Percentiles rank a stretch among this genome's conserved stretches.
phyloP scores from a whole-genome alignment of 1,139 yeast genomes.

The Suhomyces terraborum region DNA sequence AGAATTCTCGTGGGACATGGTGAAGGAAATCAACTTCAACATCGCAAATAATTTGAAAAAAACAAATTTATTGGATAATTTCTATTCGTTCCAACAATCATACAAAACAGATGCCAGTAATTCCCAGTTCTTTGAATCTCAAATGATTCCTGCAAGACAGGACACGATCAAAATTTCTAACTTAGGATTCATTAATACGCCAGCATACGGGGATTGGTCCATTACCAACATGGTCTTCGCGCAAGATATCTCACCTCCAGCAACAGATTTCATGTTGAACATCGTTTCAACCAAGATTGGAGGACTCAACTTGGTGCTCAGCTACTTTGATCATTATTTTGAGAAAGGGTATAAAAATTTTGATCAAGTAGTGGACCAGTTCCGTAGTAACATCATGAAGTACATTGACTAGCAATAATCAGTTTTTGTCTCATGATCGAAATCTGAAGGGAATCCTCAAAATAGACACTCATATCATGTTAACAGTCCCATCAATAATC shows the following conservation, averaged over 20 bases:
- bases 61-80: conserved; percentile 27
- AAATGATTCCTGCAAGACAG: conserved; percentile 31
- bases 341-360: conserved; percentile 29
- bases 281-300: conserved; percentile 36
- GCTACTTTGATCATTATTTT: conserved; percentile 27
- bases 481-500: no score
- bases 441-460: no score
- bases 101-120: conserved; percentile 24
- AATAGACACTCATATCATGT: no score
- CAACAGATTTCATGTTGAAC: conserved; percentile 40
- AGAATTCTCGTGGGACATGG: conserved; percentile 41
- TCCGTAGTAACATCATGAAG: conserved; percentile 10
- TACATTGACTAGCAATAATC: background rate
- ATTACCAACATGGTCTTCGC: conserved; percentile 38
- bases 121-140: conserved; percentile 24
- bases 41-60: conserved; percentile 26
- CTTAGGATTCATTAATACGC: conserved; percentile 33
- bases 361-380: conserved; percentile 24
- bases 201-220: conserved; percentile 22
- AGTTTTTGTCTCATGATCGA: no score
- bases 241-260: conserved; percentile 41
- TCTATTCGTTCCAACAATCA: conserved; percentile 24
- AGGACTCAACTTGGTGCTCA: conserved; percentile 40
- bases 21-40: conserved; percentile 24
- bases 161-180: conserved; percentile 44